These are phyloP conservation scores for Pyrenula aspistea DNA, from an alignment of 495 filamentous ascomycete genomes.

Conservation along the genomic window DNA sequence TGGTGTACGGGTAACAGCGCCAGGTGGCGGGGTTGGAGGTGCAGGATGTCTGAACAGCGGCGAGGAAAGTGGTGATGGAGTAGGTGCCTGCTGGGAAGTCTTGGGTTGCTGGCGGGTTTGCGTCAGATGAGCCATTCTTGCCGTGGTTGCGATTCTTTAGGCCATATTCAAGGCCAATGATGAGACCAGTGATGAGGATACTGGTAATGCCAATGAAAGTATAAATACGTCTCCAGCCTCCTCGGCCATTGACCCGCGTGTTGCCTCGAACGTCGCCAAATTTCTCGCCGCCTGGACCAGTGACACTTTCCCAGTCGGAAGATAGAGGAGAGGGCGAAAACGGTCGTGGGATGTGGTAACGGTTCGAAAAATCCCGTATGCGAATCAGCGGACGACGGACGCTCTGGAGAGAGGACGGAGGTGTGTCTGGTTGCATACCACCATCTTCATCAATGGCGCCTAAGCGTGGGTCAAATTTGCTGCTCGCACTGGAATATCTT, in stretches of 20 bases:
- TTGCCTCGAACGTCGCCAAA: background rate
- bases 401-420: background rate
- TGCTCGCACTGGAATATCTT: background rate
- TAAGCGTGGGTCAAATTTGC: background rate
- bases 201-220: background rate
- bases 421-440: background rate
- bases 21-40: background rate
- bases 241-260: background rate
- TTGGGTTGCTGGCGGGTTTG: background rate
- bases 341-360: background rate
- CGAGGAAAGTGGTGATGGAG: background rate
- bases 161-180: background rate
- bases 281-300: background rate
- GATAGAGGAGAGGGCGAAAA: too few relatives aligned
- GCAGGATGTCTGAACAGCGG: background rate
- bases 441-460: background rate
- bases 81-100: background rate
- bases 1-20: background rate
- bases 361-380: background rate
- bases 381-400: background rate
- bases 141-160: background rate
- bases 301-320: background rate
- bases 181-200: background rate
- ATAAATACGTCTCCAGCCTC: background rate
- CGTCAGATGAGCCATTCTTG: background rate